Evolutionary conservation across 306 rosid genomes (phyloP), one percentile per base, ranked within the genome.

Genomic region (Hippophae rhamnoides): DNA sequence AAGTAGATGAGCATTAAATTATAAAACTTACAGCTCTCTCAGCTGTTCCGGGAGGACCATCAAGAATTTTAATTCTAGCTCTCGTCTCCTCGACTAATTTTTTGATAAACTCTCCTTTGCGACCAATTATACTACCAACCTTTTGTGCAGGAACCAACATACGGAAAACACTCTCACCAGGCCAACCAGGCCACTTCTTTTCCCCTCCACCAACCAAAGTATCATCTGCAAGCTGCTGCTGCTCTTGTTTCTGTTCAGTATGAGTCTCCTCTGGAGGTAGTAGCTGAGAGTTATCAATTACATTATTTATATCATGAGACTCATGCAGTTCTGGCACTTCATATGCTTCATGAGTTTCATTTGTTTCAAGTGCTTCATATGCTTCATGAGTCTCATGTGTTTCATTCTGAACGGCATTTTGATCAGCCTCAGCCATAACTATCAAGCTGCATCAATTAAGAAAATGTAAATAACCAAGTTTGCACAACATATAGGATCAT

Each of bases 141-240:
- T 88, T 88, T 64, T 88, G 95, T 0, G 95, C 95, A 31, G 97
- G 99, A 67, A 93, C 99, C 68, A 93, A 63, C 99, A 93, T 88
- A 62, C 99, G 79, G 55, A 88, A 93, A 71, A 93, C 97, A 63
- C 89, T 88, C 79, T 93, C 99, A 7, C 97, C 99, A 0, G 99
- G 99, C 99, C 95, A 93, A 59, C 99, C 99, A 0, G 94, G 99
- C 99, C 99, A 93, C 73, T 81, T 93, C 81, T 89, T 93, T 78
- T 93, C 99, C 6, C 82, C 92, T 74, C 56, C 78, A 58, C 70
- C 85, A 27, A 46, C 14, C 18, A 58, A 69, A 13, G 78, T 18
- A 66, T 72, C 92, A 49, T 90, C 85, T 26, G 64, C 78, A 8
- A 13, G 78, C 48, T 45, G 13, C 10, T 46, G 50, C 50, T 46